Conservation (phyloP, 495 filamentous ascomycete species). For the Trichoderma gamsii region DNA sequence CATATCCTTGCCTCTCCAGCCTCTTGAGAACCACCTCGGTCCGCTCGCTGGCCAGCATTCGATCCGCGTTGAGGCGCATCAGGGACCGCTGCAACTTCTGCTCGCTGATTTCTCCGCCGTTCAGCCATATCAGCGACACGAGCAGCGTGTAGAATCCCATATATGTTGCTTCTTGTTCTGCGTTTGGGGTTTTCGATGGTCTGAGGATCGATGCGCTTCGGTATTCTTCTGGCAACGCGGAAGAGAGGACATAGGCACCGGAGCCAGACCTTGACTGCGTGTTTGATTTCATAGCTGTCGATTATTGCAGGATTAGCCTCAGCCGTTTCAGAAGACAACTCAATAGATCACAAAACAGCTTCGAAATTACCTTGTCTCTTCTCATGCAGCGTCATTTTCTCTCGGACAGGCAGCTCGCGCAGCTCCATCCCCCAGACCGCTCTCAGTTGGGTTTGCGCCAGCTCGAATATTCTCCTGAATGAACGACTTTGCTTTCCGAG, state of each 20-base stretch:
- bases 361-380: constrained; percentile 46
- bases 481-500: constrained; percentile 48
- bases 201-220: constrained; percentile 58
- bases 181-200: constrained; percentile 59
- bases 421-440: constrained; percentile 80
- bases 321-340: neutral
- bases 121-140: constrained; percentile 64
- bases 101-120: constrained; percentile 65
- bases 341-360: neutral
- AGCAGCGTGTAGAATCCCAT: constrained; percentile 73
- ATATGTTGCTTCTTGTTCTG: constrained; percentile 66
- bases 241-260: constrained; percentile 70
- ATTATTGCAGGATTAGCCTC: constrained; percentile 18
- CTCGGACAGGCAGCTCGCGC: constrained; percentile 68
- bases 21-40: constrained; percentile 69
- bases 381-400: constrained; percentile 73
- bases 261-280: constrained; percentile 42
- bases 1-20: constrained; percentile 76
- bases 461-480: constrained; percentile 65
- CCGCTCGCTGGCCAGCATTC: constrained; percentile 59
- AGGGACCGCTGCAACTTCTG: constrained; percentile 68
- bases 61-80: constrained; percentile 64
- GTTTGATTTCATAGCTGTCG: constrained; percentile 20
- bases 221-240: constrained; percentile 58
- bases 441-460: constrained; percentile 58